These are phyloP conservation scores for Tulasnella sp. DNA, from an alignment of 768 basidiomycete species.

Conservation along the genomic window DNA sequence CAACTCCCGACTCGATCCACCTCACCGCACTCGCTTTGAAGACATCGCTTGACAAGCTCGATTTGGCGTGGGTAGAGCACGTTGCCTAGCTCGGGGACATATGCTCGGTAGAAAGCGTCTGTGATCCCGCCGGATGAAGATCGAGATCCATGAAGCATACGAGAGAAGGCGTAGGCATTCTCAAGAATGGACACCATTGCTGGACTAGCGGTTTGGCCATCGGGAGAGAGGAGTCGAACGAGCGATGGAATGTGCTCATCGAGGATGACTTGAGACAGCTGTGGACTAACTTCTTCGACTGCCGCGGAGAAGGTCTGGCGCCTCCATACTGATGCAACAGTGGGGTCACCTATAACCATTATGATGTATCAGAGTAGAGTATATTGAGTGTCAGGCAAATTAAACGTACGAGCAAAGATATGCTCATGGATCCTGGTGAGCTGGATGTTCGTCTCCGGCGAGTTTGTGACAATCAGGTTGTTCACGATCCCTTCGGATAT, in stretches of 20 bases:
- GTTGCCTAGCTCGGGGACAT: slow-evolving; percentile 73
- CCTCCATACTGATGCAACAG: slow-evolving; percentile 84
- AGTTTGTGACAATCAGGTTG: slow-evolving; percentile 77
- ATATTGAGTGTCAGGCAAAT: no score
- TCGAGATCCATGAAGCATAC: slow-evolving; percentile 72
- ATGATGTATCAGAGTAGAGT: neutral
- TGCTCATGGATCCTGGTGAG: slow-evolving; percentile 82
- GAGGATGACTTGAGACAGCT: slow-evolving; percentile 58
- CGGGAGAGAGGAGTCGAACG: slow-evolving; percentile 36
- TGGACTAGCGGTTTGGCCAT: neutral
- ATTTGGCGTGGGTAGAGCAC: slow-evolving; percentile 67
- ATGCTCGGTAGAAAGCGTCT: slow-evolving; percentile 77
- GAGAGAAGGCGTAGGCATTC: slow-evolving; percentile 66
- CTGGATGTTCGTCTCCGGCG: slow-evolving; percentile 72
- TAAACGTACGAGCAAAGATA: slow-evolving; percentile 60
- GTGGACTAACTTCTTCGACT: slow-evolving; percentile 62
- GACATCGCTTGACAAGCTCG: slow-evolving; percentile 74
- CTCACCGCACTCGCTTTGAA: slow-evolving; percentile 64
- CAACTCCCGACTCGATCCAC: slow-evolving; percentile 69
- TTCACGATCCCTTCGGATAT: slow-evolving; percentile 69
- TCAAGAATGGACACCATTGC: slow-evolving; percentile 50
- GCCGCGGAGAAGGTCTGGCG: slow-evolving; percentile 84
- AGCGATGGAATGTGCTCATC: slow-evolving; percentile 62
- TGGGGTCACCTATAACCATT: slow-evolving; percentile 53
- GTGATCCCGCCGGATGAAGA: slow-evolving; percentile 33